A percentile compares a stretch with the other conserved stretches of the same genome.
Evolutionary conservation across 2,329 filamentous ascomycete species (phyloP).

Genomic region (Trichophyton verrucosum): DNA sequence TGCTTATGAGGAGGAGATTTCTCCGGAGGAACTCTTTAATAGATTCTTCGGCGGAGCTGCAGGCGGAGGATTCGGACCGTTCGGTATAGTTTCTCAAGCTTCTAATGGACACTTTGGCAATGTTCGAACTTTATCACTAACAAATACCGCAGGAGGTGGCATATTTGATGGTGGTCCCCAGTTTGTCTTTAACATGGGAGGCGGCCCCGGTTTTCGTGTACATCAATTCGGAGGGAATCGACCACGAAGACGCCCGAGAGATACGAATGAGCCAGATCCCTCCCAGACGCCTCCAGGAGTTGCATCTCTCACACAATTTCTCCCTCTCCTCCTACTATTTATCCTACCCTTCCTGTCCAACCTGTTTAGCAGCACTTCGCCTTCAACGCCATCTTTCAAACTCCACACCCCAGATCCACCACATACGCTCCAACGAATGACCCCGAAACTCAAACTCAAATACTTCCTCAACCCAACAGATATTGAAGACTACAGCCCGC

Average conservation of each 20-base stretch:
- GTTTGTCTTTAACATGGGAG: slow-evolving; percentile 91
- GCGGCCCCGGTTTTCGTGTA: slow-evolving; percentile 79
- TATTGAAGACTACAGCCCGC: slow-evolving; percentile 54
- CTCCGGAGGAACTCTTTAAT: slow-evolving; percentile 91
- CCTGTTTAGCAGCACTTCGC: slow-evolving; percentile 50
- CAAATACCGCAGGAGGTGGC: slow-evolving; percentile 33
- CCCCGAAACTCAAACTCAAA: slow-evolving; percentile 56
- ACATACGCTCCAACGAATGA: slow-evolving; percentile 61
- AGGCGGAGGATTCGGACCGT: slow-evolving; percentile 50
- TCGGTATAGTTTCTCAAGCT: slow-evolving; percentile 40
- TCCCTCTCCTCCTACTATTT: slow-evolving; percentile 83
- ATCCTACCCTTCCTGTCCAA: slow-evolving; percentile 72
- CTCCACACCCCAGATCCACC: slow-evolving; percentile 62
- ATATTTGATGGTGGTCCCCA: slow-evolving; percentile 67
- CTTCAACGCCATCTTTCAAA: slow-evolving; percentile 56
- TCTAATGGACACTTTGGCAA: no score
- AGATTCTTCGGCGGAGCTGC: slow-evolving; percentile 78
- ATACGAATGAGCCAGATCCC: slow-evolving; percentile 42
- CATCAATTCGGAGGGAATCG: slow-evolving; percentile 83
- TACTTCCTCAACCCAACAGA: slow-evolving; percentile 80
- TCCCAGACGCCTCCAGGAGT: slow-evolving; percentile 40
- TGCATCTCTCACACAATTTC: slow-evolving; percentile 55
- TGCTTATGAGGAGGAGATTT: slow-evolving; percentile 83
- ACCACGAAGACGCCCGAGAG: slow-evolving; percentile 62
- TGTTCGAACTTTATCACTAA: background rate